Base-by-base conservation (phyloP, 768 basidiomycete genomes). In the Tricholomella constricta region DNA sequence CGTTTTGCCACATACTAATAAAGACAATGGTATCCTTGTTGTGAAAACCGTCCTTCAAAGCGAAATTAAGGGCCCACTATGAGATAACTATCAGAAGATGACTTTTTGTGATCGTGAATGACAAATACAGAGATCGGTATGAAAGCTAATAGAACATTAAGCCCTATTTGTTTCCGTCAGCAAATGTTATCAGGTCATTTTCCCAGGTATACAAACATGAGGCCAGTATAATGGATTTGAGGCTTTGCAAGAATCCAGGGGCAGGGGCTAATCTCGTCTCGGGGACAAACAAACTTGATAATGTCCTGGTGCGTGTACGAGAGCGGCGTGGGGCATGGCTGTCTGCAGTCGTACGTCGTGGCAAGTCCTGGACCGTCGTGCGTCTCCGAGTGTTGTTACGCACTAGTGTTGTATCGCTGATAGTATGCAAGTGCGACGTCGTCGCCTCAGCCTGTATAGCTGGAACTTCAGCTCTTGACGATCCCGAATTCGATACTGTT, bases 41-140 rank as follows among this genome's bases (percentile, higher is more conserved):
- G 27, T 48, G 55, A 45, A 64, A 56, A 2, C 66, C 61, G 23
- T 60, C 52, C 1, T 77, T 74, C 25, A 83, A 54, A 0, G 78
- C 77, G 44, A 88, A 91, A 67, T 90, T 73, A 3, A 91, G 71
- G 3, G 78, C 86, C 89, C 89, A 91, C 89, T 91, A 57, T 25
- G 54, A 14, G 11, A 43, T 27, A 4, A 1, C 3, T 34, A 23
- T 45, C 5, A 54, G 25, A 40, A n/a, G 32, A 52, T 42, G 46
- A 14, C 19, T 45, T 54, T 8, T 15, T 54, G 31, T 43, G 29
- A 7, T 22, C 41, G 41, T 31, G 8, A 15, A 9, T 19, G 4
- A 64, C 22, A 56, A 79, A 43, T 66, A 82, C 89, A 1, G 89
- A 85, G 56, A 90, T 60, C 2, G 89, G 89, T 23, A 91, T 89